A percentile compares a stretch with the other conserved stretches of the same genome.
These are phyloP conservation scores for Yamadazyma dushanensis DNA, from an alignment of 1,139 yeast species.

Conservation along the genomic window DNA sequence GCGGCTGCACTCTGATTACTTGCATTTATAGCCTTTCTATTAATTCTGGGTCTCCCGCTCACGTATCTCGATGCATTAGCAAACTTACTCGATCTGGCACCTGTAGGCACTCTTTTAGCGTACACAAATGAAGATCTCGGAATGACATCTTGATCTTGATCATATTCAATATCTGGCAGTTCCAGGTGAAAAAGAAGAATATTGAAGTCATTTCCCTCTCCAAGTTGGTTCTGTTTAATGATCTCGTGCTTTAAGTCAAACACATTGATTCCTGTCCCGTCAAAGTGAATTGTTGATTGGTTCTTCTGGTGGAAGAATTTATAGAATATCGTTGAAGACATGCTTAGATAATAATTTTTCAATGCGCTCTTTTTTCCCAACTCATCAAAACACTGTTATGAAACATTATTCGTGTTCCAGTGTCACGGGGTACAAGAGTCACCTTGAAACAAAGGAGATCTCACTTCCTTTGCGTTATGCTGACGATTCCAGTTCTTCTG, in stretches of 20 bases:
- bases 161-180: slow-evolving; percentile 80
- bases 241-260: slow-evolving; percentile 93
- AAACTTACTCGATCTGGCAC: slow-evolving; percentile 56
- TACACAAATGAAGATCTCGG: slow-evolving; percentile 85
- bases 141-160: slow-evolving; percentile 85
- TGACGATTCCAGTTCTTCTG: neutral
- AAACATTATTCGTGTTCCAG: slow-evolving; percentile 16
- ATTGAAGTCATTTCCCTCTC: slow-evolving; percentile 84
- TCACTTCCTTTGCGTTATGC: slow-evolving; percentile 36
- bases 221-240: slow-evolving; percentile 75
- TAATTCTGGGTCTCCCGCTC: slow-evolving; percentile 75
- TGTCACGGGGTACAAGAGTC: slow-evolving; percentile 26
- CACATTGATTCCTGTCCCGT: slow-evolving; percentile 94
- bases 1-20: slow-evolving; percentile 21
- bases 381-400: neutral
- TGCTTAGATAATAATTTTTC: slow-evolving; percentile 21
- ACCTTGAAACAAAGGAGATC: slow-evolving; percentile 22
- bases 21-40: slow-evolving; percentile 35
- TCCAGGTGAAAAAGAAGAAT: slow-evolving; percentile 59
- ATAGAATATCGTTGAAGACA: slow-evolving; percentile 92
- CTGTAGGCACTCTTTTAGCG: slow-evolving; percentile 78
- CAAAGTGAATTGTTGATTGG: slow-evolving; percentile 79
- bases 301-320: slow-evolving; percentile 83
- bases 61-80: slow-evolving; percentile 77
- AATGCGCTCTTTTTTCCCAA: neutral